Evolutionary conservation across 805 yeast species (phyloP).

Genomic region (Candida yuanshanica): DNA sequence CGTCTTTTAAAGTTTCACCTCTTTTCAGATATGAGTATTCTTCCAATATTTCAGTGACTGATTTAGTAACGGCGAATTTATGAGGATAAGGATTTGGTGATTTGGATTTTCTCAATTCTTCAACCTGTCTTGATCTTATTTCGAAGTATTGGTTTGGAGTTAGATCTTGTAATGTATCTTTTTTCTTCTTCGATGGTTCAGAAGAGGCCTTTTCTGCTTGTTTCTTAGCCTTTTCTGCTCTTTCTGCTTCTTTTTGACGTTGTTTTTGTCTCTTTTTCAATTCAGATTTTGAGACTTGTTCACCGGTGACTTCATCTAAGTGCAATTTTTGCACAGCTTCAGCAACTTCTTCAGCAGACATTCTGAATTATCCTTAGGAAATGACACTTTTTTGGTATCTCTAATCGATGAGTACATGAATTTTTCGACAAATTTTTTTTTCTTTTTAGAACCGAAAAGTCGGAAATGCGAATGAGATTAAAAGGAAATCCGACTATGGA

Average conservation of each 20-base stretch:
- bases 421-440: background rate
- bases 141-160: slow-evolving; percentile 94
- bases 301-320: slow-evolving; percentile 93
- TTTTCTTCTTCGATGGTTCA: slow-evolving; percentile 43
- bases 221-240: slow-evolving; percentile 77
- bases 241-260: slow-evolving; percentile 81
- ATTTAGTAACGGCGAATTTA: slow-evolving; percentile 70
- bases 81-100: slow-evolving; percentile 93
- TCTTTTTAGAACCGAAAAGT: background rate
- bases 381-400: background rate
- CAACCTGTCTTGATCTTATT: slow-evolving; percentile 85
- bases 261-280: slow-evolving; percentile 92
- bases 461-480: background rate
- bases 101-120: slow-evolving; percentile 65
- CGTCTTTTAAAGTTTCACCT: slow-evolving; percentile 81
- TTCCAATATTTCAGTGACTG: slow-evolving; percentile 64
- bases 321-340: slow-evolving; percentile 74
- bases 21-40: slow-evolving; percentile 66
- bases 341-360: slow-evolving; percentile 42
- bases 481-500: background rate
- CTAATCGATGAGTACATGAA: background rate
- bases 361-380: background rate
- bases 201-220: slow-evolving; percentile 39
- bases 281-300: slow-evolving; percentile 92
- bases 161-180: slow-evolving; percentile 76